phyloP scores from a whole-genome alignment of 169 alveolate species.

The Cryptosporidium andersoni region DNA sequence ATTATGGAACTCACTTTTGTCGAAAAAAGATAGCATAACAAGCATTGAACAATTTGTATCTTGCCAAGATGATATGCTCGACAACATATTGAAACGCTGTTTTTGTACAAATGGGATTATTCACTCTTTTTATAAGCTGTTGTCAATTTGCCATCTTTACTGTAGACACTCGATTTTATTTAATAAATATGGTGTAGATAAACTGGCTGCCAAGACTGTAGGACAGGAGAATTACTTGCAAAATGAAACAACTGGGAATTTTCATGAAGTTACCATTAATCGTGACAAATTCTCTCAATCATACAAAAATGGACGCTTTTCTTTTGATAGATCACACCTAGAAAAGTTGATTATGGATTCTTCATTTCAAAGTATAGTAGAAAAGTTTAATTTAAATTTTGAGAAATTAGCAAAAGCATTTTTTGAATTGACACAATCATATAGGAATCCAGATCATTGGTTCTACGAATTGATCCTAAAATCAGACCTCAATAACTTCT shows the following conservation, averaged over 20 bases:
- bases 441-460: not conserved
- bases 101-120: constrained; percentile 10
- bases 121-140: constrained; percentile 18
- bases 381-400: constrained; percentile 33
- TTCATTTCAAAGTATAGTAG: constrained; percentile 12
- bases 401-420: constrained; percentile 1
- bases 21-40: not conserved
- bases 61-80: constrained; percentile 9
- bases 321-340: not conserved
- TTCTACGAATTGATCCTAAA: not conserved
- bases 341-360: constrained; percentile 7
- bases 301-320: not conserved
- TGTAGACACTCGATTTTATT: constrained; percentile 25
- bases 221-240: not conserved
- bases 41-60: constrained; percentile 22
- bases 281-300: not conserved
- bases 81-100: constrained; percentile 40
- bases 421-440: not conserved
- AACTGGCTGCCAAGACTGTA: not conserved
- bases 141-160: constrained; percentile 46
- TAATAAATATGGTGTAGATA: constrained; percentile 4
- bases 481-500: not conserved
- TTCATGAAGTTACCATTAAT: not conserved
- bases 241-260: not conserved
- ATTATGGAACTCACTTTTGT: not conserved